These are phyloP conservation scores for Xylaria grammica DNA, from an alignment of 495 filamentous ascomycete genomes.

Conservation along the genomic window DNA sequence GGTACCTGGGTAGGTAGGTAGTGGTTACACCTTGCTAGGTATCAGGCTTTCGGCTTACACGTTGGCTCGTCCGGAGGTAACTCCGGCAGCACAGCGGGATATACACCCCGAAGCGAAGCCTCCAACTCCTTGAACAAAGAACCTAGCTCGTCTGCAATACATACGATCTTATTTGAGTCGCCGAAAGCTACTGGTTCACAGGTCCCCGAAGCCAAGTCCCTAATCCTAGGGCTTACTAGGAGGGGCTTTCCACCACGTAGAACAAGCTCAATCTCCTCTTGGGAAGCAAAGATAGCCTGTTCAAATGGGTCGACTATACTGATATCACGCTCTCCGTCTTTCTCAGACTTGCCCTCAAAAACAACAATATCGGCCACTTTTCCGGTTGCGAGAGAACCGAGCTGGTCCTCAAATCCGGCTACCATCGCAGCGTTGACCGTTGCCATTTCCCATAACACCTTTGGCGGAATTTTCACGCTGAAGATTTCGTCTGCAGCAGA, in stretches of 20 bases:
- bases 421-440: slow-evolving; percentile 25
- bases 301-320: background rate
- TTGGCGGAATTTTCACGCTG: background rate
- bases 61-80: slow-evolving; percentile 23
- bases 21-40: too few species aligned
- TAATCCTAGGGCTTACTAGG: slow-evolving; percentile 3
- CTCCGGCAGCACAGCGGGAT: slow-evolving; percentile 24
- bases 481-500: slow-evolving; percentile 11
- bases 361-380: slow-evolving; percentile 23
- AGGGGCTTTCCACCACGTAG: slow-evolving; percentile 21
- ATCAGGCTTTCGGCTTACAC: slow-evolving; percentile 17
- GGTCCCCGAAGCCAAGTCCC: background rate
- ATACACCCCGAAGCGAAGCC: slow-evolving; percentile 15
- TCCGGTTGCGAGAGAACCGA: slow-evolving; percentile 18
- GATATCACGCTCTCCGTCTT: background rate
- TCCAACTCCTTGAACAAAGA: slow-evolving; percentile 21
- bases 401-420: slow-evolving; percentile 18
- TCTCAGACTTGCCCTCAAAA: background rate
- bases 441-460: slow-evolving; percentile 24
- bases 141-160: slow-evolving; percentile 21
- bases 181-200: slow-evolving; percentile 17
- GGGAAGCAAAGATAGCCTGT: slow-evolving; percentile 22
- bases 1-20: too few species aligned
- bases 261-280: slow-evolving; percentile 22
- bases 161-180: background rate